A percentile compares a stretch with the other conserved stretches of the same genome.
Evolutionary conservation across 1,284 basidiomycete genomes (phyloP).

Genomic region (Spongispora temasekensis): DNA sequence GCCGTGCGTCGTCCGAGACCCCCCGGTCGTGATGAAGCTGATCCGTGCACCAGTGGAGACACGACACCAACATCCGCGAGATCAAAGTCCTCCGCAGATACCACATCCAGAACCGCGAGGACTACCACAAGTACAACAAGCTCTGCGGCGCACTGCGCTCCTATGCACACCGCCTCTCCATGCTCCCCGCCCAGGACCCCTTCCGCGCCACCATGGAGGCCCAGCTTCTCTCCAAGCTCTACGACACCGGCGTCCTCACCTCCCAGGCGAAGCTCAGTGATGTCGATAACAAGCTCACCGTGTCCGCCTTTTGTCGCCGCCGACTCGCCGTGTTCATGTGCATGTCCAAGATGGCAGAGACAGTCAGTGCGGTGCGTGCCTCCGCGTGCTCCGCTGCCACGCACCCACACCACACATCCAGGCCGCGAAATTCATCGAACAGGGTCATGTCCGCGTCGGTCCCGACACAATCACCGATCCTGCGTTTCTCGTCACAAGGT

Average conservation of each 20-base stretch:
- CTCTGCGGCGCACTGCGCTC: slow-evolving; percentile 88
- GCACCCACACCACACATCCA: slow-evolving; percentile 33
- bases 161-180: slow-evolving; percentile 84
- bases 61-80: slow-evolving; percentile 91
- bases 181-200: slow-evolving; percentile 89
- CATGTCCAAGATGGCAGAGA: slow-evolving; percentile 93
- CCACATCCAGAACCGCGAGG: slow-evolving; percentile 92
- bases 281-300: slow-evolving; percentile 93
- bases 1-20: slow-evolving; percentile 56
- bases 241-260: slow-evolving; percentile 94
- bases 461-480: slow-evolving; percentile 97
- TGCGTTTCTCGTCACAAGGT: slow-evolving; percentile 93
- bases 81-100: slow-evolving; percentile 95
- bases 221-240: slow-evolving; percentile 90
- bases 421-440: slow-evolving; percentile 97
- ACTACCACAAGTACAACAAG: slow-evolving; percentile 99
- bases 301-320: slow-evolving; percentile 91
- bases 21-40: not conserved
- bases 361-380: slow-evolving; percentile 82
- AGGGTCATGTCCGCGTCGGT: slow-evolving; percentile 97
- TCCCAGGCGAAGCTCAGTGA: slow-evolving; percentile 84
- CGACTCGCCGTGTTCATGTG: slow-evolving; percentile 93
- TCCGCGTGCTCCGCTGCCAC: slow-evolving; percentile 4
- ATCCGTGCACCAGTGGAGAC: slow-evolving; percentile 78
- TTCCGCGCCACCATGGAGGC: slow-evolving; percentile 86